Conservation (phyloP, 305 asterid genomes). For the Petunia hybrid region DNA sequence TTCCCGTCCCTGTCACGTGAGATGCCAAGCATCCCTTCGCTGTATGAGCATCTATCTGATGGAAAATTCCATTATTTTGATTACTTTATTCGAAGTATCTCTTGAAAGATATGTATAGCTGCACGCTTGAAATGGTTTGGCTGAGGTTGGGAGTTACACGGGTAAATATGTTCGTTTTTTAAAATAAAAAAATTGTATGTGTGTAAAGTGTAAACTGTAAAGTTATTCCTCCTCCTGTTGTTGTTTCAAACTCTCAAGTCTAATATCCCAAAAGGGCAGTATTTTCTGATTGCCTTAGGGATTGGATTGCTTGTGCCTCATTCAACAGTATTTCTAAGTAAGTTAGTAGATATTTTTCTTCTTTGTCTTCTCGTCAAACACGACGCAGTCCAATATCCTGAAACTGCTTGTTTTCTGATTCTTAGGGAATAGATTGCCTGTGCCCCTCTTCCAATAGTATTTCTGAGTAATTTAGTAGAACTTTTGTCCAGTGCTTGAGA, state of each 20-base stretch:
- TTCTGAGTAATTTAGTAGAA: not conserved
- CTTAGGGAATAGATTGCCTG: not conserved
- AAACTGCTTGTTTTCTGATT: not conserved
- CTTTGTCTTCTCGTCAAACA: not conserved
- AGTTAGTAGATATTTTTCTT: not conserved
- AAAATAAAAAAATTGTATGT: too few species aligned
- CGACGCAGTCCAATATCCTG: not conserved
- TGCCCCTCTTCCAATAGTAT: not conserved
- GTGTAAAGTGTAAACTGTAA: too few species aligned
- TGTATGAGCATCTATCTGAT: not conserved
- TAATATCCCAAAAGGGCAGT: not conserved
- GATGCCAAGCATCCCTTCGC: not conserved
- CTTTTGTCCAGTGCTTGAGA: not conserved
- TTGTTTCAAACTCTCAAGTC: not conserved
- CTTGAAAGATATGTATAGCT: not conserved
- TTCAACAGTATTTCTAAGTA: not conserved
- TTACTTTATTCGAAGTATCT: not conserved
- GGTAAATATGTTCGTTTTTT: too few species aligned
- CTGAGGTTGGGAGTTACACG: constrained; percentile 11
- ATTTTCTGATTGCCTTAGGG: not conserved
- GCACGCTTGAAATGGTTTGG: not conserved
- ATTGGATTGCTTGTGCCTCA: not conserved
- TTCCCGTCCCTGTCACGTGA: not conserved
- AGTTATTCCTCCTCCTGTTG: not conserved
- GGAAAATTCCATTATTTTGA: not conserved